Evolutionary conservation across 192 early-diverging fungal species (phyloP).

Genomic region (Nowakowskiella sp.): DNA sequence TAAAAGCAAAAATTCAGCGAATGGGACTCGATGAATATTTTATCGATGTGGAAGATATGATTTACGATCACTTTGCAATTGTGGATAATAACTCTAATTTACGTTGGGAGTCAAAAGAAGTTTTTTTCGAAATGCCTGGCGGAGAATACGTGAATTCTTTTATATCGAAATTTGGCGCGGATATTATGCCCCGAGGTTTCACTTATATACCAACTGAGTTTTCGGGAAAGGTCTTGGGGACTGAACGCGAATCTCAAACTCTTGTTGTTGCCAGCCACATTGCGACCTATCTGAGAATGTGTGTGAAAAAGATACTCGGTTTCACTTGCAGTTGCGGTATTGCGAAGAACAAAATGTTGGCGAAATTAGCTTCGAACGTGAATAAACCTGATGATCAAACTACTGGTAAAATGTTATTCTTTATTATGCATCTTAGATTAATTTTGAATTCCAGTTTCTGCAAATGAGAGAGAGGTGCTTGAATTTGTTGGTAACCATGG

Average conservation of each 20-base stretch:
- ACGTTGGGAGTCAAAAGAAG: too few relatives aligned
- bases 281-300: constrained; percentile 10
- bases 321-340: constrained; percentile 30
- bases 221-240: too few relatives aligned
- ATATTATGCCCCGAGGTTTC: too few relatives aligned
- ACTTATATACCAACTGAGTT: too few relatives aligned
- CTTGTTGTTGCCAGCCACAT: constrained; percentile 20
- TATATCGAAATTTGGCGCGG: too few relatives aligned
- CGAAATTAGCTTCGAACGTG: constrained; percentile 25
- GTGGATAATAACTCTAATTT: constrained; percentile 4
- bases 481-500: too few relatives aligned
- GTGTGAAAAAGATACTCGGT: constrained; percentile 5
- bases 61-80: constrained; percentile 12
- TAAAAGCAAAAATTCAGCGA: constrained; percentile 14
- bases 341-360: constrained; percentile 23
- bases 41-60: constrained; percentile 25
- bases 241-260: too few relatives aligned
- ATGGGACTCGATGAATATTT: constrained; percentile 34
- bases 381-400: constrained; percentile 31
- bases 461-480: too few relatives aligned
- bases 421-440: constrained; percentile 1
- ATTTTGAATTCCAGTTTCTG: constrained; percentile 4
- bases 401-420: constrained; percentile 5
- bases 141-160: too few relatives aligned
- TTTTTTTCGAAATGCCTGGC: too few relatives aligned